Percentiles rank a stretch among this genome's conserved stretches.
phyloP scores from a whole-genome alignment of 306 rosid genomes.

The Luffa acutangula region DNA sequence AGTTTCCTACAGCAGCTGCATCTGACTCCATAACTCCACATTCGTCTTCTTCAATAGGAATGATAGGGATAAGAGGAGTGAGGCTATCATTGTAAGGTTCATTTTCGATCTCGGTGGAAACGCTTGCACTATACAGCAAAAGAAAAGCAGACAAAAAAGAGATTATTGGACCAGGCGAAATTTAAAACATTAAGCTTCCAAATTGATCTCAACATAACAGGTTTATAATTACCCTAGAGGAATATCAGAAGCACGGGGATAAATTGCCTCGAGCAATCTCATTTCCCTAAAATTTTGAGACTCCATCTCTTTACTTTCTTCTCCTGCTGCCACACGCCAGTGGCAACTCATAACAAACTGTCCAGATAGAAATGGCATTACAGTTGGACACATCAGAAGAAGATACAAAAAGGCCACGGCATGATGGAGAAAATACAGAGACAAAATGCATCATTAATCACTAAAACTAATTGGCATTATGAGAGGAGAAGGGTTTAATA shows the following conservation, averaged over 20 bases:
- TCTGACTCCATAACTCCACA: conserved; percentile 6
- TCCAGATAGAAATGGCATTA: background rate
- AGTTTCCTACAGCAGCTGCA: conserved; percentile 2
- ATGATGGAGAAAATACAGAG: background rate
- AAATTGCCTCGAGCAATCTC: conserved; percentile 53
- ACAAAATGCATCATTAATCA: background rate
- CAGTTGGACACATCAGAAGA: background rate
- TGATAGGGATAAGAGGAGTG: conserved; percentile 43
- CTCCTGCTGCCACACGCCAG: conserved; percentile 62
- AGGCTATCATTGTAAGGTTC: conserved; percentile 37
- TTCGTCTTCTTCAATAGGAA: conserved; percentile 55
- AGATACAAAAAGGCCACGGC: background rate
- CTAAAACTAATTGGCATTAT: background rate
- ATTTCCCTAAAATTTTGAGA: conserved; percentile 35
- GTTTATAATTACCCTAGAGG: conserved; percentile 40
- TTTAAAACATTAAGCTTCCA: background rate
- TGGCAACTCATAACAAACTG: conserved; percentile 29
- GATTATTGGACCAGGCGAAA: conserved; percentile 5
- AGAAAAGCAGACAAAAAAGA: background rate
- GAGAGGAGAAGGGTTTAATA: background rate
- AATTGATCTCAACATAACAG: background rate
- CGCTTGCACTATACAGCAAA: conserved; percentile 32
- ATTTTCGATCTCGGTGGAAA: conserved; percentile 16
- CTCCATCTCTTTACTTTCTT: conserved; percentile 43
- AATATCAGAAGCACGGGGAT: conserved; percentile 51